Base-by-base conservation (phyloP, 805 yeast genomes). In the Candida piceae region DNA sequence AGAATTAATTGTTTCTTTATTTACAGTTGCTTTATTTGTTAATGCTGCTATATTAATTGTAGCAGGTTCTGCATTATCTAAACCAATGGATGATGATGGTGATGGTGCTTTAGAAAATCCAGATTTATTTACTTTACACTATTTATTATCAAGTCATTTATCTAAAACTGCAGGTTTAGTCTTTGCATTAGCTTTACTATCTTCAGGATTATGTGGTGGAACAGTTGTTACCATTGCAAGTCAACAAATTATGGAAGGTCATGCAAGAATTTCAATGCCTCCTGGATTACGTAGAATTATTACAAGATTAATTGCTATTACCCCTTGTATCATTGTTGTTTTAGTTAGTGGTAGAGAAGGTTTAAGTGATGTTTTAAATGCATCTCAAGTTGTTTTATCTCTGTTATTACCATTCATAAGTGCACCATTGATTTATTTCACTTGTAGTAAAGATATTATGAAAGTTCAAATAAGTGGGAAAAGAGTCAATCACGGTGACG, bases 131-230 rank as follows among this genome's bases (percentile, higher is more conserved):
- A 80, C 94, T 12, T 83, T 88, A 42, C 85, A 88, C 55, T 72
- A 80, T 39, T 66, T 88, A 59, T 70, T 88, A 19, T 68, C 77
- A 5, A 64, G 69, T 21, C 84, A 84, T 51, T 69, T 88, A 27
- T 84, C 95, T 1, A 82, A 84, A 12, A 77, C 88, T 5, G 97
- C 96, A 1, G 97, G 95, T 5, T 66, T 84, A 8, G 80, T 88
- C 0, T 88, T 89, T 67, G 96, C 96, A 0, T 61, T 87, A 34
- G 96, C 96, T 1, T 73, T 88, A 61, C 66, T 88, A 31, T 88
- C 84, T 55, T 80, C 90, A 11, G 97, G 97, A n/a, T 90, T 88
- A 54, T 81, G 93, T 51, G 96, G 96, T 2, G 96, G 96, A 29
- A 84, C 90, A 27, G 95, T 88, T 15, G 88, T 95, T 55, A 89